Base-by-base conservation (phyloP, 345 rosid genomes). In the Aegle marmelos region DNA sequence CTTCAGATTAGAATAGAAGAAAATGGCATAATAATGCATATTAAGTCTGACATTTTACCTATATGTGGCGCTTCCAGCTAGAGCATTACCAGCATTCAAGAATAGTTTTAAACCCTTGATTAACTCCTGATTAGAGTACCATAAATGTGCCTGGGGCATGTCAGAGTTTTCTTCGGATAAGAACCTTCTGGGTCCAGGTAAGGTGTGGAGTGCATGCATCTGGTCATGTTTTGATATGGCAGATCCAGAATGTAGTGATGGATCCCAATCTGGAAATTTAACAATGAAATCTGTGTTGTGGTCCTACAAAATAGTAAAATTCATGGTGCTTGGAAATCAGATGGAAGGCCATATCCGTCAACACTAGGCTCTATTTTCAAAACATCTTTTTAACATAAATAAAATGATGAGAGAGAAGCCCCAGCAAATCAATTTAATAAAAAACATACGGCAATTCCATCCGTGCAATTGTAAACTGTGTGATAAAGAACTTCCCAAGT, bases 201-300 rank as follows among this genome's bases (percentile, higher is more conserved):
- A 61, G 2, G 57, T 70, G 69, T 13, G 65, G 76, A 81, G 75
- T 64, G 56, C 81, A 37, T 60, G 84, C 75, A 78, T 84, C 82
- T 75, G 64, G 59, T 79, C 72, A 76, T 72, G 82, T 28, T 90
- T 83, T 4, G 79, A 76, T 37, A 64, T 13, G 53, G 34, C 79
- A 77, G 83, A 78, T 75, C 68, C 64, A 56, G 85, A 85, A 76
- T 61, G 45, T 53, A 39, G 31, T 37, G 98, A 90, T 75, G 94
- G 93, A 84, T 91, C 89, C 98, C 97, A 93, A 80, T 95, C 96
- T 1, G 99, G 98, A 82, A 95, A 80, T 82, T 93, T 86, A 61
- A 91, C 99, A 41, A 95, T 93, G 86, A 90, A 95, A 86, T 95
- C 99, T 27, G 81, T 92, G 88, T 95, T 95, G 85, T 95, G 99